phyloP scores from a whole-genome alignment of 108 stramenopile genomes.

The Cafeteria roenbergensis region DNA sequence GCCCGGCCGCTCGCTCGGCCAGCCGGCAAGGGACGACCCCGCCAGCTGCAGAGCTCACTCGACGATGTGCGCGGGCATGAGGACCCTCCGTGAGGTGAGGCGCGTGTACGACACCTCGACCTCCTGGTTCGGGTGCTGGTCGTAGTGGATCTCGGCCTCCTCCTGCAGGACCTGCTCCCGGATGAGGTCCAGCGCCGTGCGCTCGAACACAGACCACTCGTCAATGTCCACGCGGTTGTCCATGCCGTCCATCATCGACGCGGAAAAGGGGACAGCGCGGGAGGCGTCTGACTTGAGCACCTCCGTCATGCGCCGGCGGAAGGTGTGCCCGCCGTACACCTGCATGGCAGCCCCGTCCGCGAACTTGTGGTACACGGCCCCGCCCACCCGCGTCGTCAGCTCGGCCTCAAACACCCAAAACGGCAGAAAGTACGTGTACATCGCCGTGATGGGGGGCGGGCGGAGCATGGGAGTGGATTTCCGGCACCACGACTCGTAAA shows the following conservation, averaged over 20 bases:
- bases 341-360: too few relatives aligned
- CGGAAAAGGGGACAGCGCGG: not conserved
- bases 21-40: too few relatives aligned
- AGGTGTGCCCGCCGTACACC: conserved; percentile 1
- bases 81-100: not conserved
- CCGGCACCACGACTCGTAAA: too few relatives aligned
- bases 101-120: not conserved
- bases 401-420: too few relatives aligned
- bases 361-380: too few relatives aligned
- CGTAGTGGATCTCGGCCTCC: not conserved
- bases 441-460: too few relatives aligned
- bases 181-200: not conserved
- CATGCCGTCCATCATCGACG: not conserved
- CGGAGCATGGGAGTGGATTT: too few relatives aligned
- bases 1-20: too few relatives aligned
- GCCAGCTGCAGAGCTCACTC: too few relatives aligned
- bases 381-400: too few relatives aligned
- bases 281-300: not conserved
- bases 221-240: not conserved
- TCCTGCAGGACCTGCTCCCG: not conserved
- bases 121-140: not conserved
- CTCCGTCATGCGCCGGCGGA: not conserved
- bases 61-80: conserved; percentile 1
- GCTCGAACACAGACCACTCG: not conserved
- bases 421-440: too few relatives aligned